phyloP scores from a whole-genome alignment of 306 rosid genomes.

The Castanea sativa region DNA sequence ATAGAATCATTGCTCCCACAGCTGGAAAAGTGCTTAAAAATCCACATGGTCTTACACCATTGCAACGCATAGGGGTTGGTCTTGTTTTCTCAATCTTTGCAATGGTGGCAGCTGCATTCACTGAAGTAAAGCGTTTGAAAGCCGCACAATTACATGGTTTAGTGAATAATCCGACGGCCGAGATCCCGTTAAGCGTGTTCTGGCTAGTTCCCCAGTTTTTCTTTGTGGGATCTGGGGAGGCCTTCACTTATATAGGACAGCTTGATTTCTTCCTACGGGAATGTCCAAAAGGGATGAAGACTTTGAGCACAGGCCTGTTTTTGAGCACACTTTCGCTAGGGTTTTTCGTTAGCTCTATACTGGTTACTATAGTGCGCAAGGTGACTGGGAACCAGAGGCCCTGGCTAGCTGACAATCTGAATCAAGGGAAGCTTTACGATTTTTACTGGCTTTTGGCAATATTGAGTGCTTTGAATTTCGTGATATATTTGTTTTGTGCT shows the following conservation, averaged over 20 bases:
- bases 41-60: constrained; percentile 56
- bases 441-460: constrained; percentile 84
- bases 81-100: constrained; percentile 49
- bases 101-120: constrained; percentile 59
- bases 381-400: constrained; percentile 52
- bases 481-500: constrained; percentile 59
- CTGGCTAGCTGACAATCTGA: constrained; percentile 79
- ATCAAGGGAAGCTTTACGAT: constrained; percentile 73
- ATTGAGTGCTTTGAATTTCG: constrained; percentile 62
- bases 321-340: constrained; percentile 81
- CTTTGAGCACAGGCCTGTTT: constrained; percentile 87
- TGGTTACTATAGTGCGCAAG: constrained; percentile 65
- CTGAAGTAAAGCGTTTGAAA: constrained; percentile 52
- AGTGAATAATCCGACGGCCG: constrained; percentile 20
- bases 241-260: constrained; percentile 80
- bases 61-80: constrained; percentile 72
- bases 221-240: constrained; percentile 84
- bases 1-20: constrained; percentile 46
- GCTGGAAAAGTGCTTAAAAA: constrained; percentile 41
- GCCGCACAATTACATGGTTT: constrained; percentile 37
- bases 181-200: constrained; percentile 60
- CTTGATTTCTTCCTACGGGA: constrained; percentile 77
- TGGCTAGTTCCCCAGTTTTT: constrained; percentile 81
- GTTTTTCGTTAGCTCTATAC: constrained; percentile 64
- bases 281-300: constrained; percentile 91